phyloP scores from a whole-genome alignment of 495 filamentous ascomycete genomes.

The Penicillium samsonianum region DNA sequence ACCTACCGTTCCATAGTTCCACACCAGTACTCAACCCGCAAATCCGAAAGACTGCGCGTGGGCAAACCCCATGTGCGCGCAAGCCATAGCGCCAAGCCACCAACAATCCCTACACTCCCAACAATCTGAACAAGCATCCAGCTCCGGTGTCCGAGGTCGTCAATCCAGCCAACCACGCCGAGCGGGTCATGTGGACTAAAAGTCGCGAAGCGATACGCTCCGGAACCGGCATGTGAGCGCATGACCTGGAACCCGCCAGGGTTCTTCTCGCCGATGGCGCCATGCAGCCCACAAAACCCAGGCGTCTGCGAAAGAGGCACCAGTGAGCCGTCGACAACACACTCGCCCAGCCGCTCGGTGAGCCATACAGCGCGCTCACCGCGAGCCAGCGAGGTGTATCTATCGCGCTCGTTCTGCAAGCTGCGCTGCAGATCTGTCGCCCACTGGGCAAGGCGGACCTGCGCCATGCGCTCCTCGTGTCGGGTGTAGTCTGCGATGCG shows the following conservation, averaged over 20 bases:
- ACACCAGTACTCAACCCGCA: conserved; percentile 35
- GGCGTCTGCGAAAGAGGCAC: conserved; percentile 51
- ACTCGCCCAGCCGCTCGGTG: conserved; percentile 71
- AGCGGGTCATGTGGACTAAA: conserved; percentile 68
- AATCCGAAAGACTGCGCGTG: conserved; percentile 38
- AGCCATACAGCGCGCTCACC: conserved; percentile 80
- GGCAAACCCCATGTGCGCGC: conserved; percentile 49
- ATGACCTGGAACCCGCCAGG: conserved; percentile 25
- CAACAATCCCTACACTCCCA: conserved; percentile 72
- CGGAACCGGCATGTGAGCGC: conserved; percentile 25
- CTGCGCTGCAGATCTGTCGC: conserved; percentile 85
- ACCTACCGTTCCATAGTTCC: conserved; percentile 23
- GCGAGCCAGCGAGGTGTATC: conserved; percentile 69
- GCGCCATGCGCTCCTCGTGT: conserved; percentile 71
- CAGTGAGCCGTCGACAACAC: conserved; percentile 69
- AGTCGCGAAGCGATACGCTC: conserved; percentile 35
- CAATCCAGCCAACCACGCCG: conserved; percentile 68
- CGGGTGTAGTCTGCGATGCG: conserved; percentile 70
- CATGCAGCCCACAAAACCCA: conserved; percentile 32
- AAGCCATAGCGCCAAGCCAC: conserved; percentile 70
- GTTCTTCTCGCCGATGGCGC: conserved; percentile 24
- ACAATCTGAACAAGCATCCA: conserved; percentile 75
- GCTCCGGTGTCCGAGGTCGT: conserved; percentile 64
- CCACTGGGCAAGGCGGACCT: conserved; percentile 84
- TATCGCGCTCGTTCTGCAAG: conserved; percentile 74